These are phyloP conservation scores for Kurtzmaniella quercitrusa DNA, from an alignment of 1,139 yeast species.

Conservation along the genomic window DNA sequence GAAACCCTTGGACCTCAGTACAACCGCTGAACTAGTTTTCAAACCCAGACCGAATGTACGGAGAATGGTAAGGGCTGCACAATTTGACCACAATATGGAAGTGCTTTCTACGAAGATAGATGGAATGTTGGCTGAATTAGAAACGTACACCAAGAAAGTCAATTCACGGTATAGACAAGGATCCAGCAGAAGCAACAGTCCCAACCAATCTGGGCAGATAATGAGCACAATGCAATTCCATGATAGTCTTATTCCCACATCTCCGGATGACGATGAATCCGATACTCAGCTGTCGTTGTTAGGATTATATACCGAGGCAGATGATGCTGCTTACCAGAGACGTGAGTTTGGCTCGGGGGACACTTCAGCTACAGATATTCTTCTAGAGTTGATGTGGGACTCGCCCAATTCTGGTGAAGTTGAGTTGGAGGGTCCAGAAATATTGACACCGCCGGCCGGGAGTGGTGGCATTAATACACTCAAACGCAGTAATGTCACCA, in stretches of 20 bases:
- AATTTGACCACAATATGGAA: neutral
- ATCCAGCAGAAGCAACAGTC: neutral
- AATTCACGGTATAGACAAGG: neutral
- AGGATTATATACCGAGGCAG: neutral
- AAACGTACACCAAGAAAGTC: neutral
- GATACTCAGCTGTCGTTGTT: neutral
- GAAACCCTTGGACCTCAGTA: neutral
- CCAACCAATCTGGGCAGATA: no score
- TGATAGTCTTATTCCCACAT: no score
- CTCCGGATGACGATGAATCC: no score
- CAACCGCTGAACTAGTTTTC: neutral
- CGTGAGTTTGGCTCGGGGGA: neutral
- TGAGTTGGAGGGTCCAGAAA: no score
- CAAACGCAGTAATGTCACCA: no score
- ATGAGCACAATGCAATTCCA: no score
- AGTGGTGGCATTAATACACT: no score
- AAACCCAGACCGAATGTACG: neutral
- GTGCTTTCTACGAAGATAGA: neutral
- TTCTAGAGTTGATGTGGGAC: no score
- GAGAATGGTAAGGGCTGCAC: neutral
- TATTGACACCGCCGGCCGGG: no score
- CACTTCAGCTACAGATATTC: no score
- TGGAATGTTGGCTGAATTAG: neutral
- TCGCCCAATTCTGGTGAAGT: no score
- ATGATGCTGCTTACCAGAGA: neutral